Percentiles rank a stretch among this genome's conserved stretches.
Evolutionary conservation across 345 rosid species (phyloP).

Genomic region (Eucalyptus cloeziana): DNA sequence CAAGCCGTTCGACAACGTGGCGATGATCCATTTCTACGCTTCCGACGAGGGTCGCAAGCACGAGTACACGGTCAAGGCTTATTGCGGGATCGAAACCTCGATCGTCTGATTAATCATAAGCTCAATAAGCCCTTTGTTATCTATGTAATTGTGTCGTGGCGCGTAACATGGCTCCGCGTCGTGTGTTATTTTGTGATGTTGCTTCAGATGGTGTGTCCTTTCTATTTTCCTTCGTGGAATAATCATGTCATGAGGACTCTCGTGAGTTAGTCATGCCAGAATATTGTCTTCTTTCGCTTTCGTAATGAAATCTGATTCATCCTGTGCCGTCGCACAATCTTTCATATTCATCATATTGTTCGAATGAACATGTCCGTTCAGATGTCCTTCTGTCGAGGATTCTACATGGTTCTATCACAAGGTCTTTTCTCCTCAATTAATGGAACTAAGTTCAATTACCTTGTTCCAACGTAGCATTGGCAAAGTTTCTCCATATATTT

Average conservation of each 20-base stretch:
- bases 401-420: neutral
- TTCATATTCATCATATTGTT: neutral
- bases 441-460: neutral
- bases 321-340: neutral
- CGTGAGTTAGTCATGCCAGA: neutral
- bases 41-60: neutral
- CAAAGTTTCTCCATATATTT: neutral
- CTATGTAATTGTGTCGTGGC: neutral
- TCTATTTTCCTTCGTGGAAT: neutral
- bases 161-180: neutral
- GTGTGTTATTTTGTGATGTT: neutral
- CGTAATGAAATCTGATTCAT: neutral
- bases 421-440: neutral
- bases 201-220: neutral
- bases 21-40: neutral
- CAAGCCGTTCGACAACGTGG: conserved; percentile 7
- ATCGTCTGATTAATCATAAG: neutral
- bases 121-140: neutral
- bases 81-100: neutral
- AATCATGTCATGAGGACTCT: neutral
- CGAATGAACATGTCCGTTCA: neutral
- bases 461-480: neutral
- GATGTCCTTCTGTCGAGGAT: neutral
- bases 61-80: neutral
- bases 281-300: neutral